Conservation (phyloP, 352 stramenopile species). For the Phytophthora kernoviae region DNA sequence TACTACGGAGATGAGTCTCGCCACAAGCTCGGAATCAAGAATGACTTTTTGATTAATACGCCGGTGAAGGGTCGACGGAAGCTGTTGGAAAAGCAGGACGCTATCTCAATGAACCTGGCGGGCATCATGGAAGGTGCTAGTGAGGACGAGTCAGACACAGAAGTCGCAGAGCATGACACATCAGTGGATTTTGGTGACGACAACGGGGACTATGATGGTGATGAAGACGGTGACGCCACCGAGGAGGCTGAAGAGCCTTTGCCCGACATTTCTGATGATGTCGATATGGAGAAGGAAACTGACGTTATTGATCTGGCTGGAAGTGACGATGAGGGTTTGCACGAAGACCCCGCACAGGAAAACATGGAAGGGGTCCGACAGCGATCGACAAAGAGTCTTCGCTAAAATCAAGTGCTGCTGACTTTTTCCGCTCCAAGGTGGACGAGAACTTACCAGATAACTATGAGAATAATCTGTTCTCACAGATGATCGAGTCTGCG, state of each 20-base stretch:
- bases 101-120: slow-evolving; percentile 41
- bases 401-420: slow-evolving; percentile 44
- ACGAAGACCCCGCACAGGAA: slow-evolving; percentile 23
- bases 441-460: slow-evolving; percentile 48
- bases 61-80: slow-evolving; percentile 49
- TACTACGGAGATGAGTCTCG: slow-evolving; percentile 58
- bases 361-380: slow-evolving; percentile 10
- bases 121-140: slow-evolving; percentile 43
- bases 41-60: slow-evolving; percentile 62
- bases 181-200: slow-evolving; percentile 43
- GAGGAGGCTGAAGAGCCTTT: slow-evolving; percentile 22
- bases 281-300: slow-evolving; percentile 40
- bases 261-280: slow-evolving; percentile 25
- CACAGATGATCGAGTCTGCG: slow-evolving; percentile 77
- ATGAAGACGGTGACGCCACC: slow-evolving; percentile 31
- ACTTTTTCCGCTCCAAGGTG: slow-evolving; percentile 66
- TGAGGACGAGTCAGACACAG: slow-evolving; percentile 49
- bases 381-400: slow-evolving; percentile 32
- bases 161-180: slow-evolving; percentile 38
- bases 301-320: slow-evolving; percentile 30
- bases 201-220: slow-evolving; percentile 37
- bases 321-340: slow-evolving; percentile 20
- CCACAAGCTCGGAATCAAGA: slow-evolving; percentile 62
- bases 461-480: slow-evolving; percentile 62
- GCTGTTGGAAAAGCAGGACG: slow-evolving; percentile 35